A percentile compares a stretch with the other conserved stretches of the same genome.
Evolutionary conservation across 768 basidiomycete species (phyloP).

Genomic region (Hericium coralloides): DNA sequence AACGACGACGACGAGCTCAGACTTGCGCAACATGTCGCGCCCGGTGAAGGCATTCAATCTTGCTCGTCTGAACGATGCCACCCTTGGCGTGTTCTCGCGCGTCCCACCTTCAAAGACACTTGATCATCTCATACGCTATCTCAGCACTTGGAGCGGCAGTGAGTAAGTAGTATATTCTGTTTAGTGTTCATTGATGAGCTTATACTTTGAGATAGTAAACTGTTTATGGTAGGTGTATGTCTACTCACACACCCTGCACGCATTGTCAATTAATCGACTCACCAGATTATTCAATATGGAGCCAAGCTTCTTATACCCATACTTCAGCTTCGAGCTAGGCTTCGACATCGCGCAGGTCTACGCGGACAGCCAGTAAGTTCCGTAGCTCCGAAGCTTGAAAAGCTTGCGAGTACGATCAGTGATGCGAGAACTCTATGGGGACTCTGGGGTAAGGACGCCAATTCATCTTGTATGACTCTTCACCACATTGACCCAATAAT

Average conservation of each 20-base stretch:
- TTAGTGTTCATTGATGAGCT: slow-evolving; percentile 3
- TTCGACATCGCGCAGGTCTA: slow-evolving; percentile 59
- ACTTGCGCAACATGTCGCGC: slow-evolving; percentile 35
- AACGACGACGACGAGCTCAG: neutral
- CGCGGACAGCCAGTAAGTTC: slow-evolving; percentile 43
- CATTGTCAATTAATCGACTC: neutral
- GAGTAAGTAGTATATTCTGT: slow-evolving; percentile 46
- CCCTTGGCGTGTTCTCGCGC: slow-evolving; percentile 54
- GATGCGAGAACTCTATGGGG: slow-evolving; percentile 71
- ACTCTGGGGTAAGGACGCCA: slow-evolving; percentile 58
- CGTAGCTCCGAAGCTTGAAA: slow-evolving; percentile 42
- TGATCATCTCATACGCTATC: slow-evolving; percentile 65
- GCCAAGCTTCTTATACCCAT: slow-evolving; percentile 63
- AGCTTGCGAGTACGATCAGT: slow-evolving; percentile 45
- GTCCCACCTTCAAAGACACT: slow-evolving; percentile 55
- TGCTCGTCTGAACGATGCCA: slow-evolving; percentile 47
- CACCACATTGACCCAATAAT: neutral
- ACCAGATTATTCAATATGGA: slow-evolving; percentile 64
- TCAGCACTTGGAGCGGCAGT: slow-evolving; percentile 81
- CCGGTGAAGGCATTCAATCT: slow-evolving; percentile 37
- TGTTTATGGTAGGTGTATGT: slow-evolving; percentile 49
- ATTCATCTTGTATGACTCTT: neutral
- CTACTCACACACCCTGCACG: neutral
- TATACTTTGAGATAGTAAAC: slow-evolving; percentile 38
- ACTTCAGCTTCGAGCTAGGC: slow-evolving; percentile 54